These are phyloP conservation scores for Trichoderma koningii DNA, from an alignment of 2,329 filamentous ascomycete genomes.

Conservation along the genomic window DNA sequence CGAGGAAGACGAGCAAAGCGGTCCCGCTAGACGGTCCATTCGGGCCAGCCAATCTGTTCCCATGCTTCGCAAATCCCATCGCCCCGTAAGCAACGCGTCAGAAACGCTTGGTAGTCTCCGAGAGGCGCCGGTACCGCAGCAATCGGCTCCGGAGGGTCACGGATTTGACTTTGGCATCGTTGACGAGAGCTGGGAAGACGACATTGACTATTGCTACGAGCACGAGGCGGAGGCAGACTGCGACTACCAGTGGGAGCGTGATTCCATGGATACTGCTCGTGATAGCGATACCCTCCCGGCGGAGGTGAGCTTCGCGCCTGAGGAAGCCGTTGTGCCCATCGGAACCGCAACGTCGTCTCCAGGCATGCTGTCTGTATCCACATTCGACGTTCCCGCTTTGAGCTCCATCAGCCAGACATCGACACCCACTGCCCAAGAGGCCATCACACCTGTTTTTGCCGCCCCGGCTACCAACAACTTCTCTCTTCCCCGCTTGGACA, in stretches of 20 bases:
- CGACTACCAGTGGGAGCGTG: slow-evolving; percentile 65
- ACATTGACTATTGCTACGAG: slow-evolving; percentile 71
- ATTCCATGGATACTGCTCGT: slow-evolving; percentile 50
- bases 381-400: slow-evolving; percentile 49
- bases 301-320: slow-evolving; percentile 33
- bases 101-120: slow-evolving; percentile 54
- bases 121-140: slow-evolving; percentile 35
- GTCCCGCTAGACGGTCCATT: slow-evolving; percentile 47
- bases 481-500: slow-evolving; percentile 50
- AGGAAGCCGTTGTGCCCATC: slow-evolving; percentile 23
- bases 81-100: slow-evolving; percentile 52
- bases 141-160: slow-evolving; percentile 27
- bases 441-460: slow-evolving; percentile 46
- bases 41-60: slow-evolving; percentile 59
- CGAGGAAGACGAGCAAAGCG: slow-evolving; percentile 60
- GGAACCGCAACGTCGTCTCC: slow-evolving; percentile 33
- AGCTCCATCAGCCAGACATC: slow-evolving; percentile 54
- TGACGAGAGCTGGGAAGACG: slow-evolving; percentile 65
- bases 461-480: slow-evolving; percentile 51
- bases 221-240: slow-evolving; percentile 68
- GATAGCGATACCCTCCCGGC: slow-evolving; percentile 32
- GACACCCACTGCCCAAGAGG: slow-evolving; percentile 45
- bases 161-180: slow-evolving; percentile 36
- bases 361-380: slow-evolving; percentile 36
- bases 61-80: slow-evolving; percentile 49